Conservation (phyloP, 768 basidiomycete genomes). For the Amanita fuliginea region DNA sequence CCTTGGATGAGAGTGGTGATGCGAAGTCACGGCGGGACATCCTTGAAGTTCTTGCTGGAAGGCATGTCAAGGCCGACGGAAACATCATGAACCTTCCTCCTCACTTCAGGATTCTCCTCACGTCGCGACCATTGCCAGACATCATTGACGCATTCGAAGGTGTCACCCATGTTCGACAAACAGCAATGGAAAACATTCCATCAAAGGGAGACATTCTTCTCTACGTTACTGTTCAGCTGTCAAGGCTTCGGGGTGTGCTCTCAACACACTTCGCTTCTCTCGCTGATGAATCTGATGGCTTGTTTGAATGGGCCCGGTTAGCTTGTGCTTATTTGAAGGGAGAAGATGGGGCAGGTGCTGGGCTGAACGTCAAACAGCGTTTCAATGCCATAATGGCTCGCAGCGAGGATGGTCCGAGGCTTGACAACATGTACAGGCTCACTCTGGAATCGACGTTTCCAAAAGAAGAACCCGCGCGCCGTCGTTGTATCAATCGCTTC, state of each 20-base stretch:
- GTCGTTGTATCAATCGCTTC: conserved; percentile 1
- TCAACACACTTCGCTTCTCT: conserved; percentile 11
- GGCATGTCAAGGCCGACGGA: not conserved
- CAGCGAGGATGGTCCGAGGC: not conserved
- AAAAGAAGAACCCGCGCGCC: not conserved
- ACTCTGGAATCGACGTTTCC: not conserved
- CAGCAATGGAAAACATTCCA: conserved; percentile 9
- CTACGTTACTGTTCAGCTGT: conserved; percentile 2
- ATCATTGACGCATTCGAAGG: conserved; percentile 9
- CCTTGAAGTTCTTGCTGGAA: not conserved
- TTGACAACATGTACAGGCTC: conserved; percentile 3
- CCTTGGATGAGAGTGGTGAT: too few relatives aligned
- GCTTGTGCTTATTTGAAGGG: conserved; percentile 14
- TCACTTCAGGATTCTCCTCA: conserved; percentile 19
- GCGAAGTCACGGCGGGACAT: not conserved
- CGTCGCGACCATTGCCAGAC: conserved; percentile 16
- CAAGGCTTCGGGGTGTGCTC: not conserved
- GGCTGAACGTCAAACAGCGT: not conserved
- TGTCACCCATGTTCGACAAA: conserved; percentile 2
- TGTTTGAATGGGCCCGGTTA: conserved; percentile 23
- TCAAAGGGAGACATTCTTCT: conserved; percentile 3
- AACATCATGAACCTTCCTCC: conserved; percentile 11
- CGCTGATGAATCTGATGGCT: conserved; percentile 14
- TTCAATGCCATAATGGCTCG: not conserved
- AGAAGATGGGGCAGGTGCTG: not conserved